A percentile compares a stretch with the other conserved stretches of the same genome.
phyloP scores from a whole-genome alignment of 495 filamentous ascomycete species.

The Hypomontagnella monticulosa region DNA sequence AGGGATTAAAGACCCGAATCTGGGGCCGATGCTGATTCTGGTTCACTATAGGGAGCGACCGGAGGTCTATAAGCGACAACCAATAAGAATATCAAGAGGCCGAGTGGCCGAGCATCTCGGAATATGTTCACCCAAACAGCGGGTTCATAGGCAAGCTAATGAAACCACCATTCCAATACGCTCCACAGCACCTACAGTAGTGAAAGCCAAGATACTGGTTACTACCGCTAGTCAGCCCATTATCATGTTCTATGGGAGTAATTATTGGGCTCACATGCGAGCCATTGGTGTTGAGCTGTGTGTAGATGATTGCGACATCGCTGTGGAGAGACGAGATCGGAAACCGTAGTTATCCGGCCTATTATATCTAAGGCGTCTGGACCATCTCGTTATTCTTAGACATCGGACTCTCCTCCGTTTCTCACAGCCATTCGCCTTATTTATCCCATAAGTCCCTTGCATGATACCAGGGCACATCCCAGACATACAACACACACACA shows the following conservation, averaged over 20 bases:
- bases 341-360: neutral
- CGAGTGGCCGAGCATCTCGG: conserved; percentile 31
- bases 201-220: conserved; percentile 4
- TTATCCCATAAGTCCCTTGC: no score
- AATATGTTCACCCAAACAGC: neutral
- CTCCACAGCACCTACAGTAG: conserved; percentile 26
- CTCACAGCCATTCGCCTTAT: neutral
- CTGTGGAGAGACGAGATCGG: conserved; percentile 26
- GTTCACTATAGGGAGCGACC: neutral
- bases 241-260: conserved; percentile 4
- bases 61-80: conserved; percentile 1
- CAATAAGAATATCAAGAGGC: conserved; percentile 17
- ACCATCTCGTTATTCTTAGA: neutral
- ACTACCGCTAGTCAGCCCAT: conserved; percentile 20
- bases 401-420: neutral
- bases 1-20: conserved; percentile 19
- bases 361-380: conserved; percentile 1
- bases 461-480: neutral
- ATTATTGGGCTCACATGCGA: conserved; percentile 11
- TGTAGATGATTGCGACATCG: conserved; percentile 31
- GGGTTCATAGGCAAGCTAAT: neutral
- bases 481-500: neutral
- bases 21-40: conserved; percentile 9
- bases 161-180: neutral
- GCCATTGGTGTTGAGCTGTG: neutral